phyloP scores from a whole-genome alignment of 306 rosid species.

The Abrus precatorius region DNA sequence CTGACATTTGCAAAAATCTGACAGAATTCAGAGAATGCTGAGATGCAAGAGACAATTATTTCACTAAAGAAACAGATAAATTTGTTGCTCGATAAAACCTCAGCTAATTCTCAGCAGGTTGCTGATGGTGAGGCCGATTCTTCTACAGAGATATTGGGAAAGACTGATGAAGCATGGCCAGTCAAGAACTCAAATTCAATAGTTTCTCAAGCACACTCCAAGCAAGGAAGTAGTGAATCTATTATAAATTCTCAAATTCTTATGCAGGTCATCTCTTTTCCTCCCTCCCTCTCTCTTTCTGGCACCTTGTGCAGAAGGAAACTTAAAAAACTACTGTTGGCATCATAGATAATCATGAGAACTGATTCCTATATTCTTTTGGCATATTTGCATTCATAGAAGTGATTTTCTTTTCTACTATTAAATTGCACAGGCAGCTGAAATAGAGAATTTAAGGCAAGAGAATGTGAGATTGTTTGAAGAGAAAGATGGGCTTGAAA shows the following conservation, averaged over 20 bases:
- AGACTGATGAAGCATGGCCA: conserved; percentile 54
- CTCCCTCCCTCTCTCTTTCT: conserved; percentile 36
- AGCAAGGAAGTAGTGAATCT: conserved; percentile 54
- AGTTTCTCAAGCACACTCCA: conserved; percentile 59
- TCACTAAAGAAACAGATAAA: conserved; percentile 67
- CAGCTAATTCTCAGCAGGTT: conserved; percentile 44
- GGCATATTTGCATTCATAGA: conserved; percentile 24
- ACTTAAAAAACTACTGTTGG: conserved; percentile 29
- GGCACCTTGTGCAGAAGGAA: conserved; percentile 17
- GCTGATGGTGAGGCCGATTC: conserved; percentile 47
- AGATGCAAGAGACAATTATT: conserved; percentile 83
- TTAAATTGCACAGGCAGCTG: conserved; percentile 63
- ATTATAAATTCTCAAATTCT: conserved; percentile 60
- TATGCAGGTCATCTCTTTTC: conserved; percentile 62
- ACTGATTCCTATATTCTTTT: background rate
- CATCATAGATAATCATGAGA: conserved; percentile 10
- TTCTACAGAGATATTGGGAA: conserved; percentile 51
- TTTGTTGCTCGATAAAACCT: conserved; percentile 55
- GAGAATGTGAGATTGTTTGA: conserved; percentile 74
- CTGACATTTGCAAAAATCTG: conserved; percentile 36
- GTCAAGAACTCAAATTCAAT: conserved; percentile 66
- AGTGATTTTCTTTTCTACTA: conserved; percentile 33
- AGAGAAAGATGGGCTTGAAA: conserved; percentile 81
- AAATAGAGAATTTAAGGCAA: conserved; percentile 82
- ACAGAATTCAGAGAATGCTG: conserved; percentile 71